Base-by-base conservation (phyloP, 2,329 filamentous ascomycete species). In the Ophiostoma tasmaniense region DNA sequence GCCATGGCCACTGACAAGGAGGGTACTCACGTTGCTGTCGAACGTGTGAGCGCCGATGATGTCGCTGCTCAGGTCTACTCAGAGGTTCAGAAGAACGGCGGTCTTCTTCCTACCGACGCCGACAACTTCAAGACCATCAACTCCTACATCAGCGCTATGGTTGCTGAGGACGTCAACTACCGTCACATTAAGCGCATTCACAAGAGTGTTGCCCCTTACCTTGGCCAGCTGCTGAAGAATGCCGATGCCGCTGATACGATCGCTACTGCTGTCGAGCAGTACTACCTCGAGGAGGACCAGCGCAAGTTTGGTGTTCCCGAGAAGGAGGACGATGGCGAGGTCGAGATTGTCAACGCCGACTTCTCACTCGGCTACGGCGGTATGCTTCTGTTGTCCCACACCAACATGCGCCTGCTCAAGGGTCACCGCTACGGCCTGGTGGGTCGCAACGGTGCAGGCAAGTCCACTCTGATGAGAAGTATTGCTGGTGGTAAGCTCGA, bases 391-490 rank as follows among this genome's bases (percentile, higher is more conserved):
- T 86, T 99, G 28, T 97, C 93, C 5, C 95, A 99, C 78, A 97
- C 94, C 65, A 92, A 88, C 67, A 82, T 99, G 70, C 97, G 93
- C 1, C 84, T 99, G 72, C 90, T 95, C 0, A 97, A 96, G 78
- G 93, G 94, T 67, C 89, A 93, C 77, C 89, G 95, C 73, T 99
- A 99, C 80, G 95, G 95, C 87, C 83, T 99, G 73, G 95, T 99
- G 74, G 95, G 95, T 85, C 91, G 98, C 84, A 99, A 99, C 86
- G 95, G 95, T 92, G 94, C 99, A 73, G 95, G 91, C 84, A 94
- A 95, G 85, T 92, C 92, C 77, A 99, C 95, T n/a, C 82, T 99
- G 73, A 85, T 99, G 72, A 98, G 92, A 77, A 93, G 91, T 78
- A 99, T 99, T 75, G 91, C 95, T 66, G 90, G 90, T 70, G 94